phyloP scores from a whole-genome alignment of 2,329 filamentous ascomycete genomes.

The Lachnellula willkommii region DNA sequence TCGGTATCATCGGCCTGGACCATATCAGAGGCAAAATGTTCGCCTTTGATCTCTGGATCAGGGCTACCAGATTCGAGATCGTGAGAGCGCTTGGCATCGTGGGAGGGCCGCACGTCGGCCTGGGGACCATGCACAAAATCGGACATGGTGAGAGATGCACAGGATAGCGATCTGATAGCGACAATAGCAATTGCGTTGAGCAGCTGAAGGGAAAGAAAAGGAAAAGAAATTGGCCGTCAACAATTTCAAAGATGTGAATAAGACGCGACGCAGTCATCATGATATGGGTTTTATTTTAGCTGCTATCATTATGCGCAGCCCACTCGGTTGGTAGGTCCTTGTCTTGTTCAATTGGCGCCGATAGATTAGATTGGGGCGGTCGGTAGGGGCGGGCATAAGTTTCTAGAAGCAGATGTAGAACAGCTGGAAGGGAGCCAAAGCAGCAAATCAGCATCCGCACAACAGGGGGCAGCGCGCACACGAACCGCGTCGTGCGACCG shows the following conservation, averaged over 20 bases:
- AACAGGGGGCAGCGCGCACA: not conserved
- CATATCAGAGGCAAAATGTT: not conserved
- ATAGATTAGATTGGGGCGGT: not conserved
- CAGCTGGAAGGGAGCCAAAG: not conserved
- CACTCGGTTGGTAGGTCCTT: too few relatives aligned
- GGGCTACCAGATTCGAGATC: conserved; percentile 22
- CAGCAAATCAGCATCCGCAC: not conserved
- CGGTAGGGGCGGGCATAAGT: not conserved
- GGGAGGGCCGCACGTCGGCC: conserved; percentile 19
- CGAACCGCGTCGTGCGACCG: too few relatives aligned
- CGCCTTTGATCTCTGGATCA: conserved; percentile 7
- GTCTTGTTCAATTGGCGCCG: too few relatives aligned
- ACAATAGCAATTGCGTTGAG: too few relatives aligned
- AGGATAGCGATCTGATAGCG: too few relatives aligned
- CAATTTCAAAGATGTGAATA: too few relatives aligned
- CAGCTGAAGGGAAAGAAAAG: too few relatives aligned
- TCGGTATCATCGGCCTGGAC: conserved; percentile 2
- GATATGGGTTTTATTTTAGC: too few relatives aligned
- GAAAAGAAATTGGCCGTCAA: too few relatives aligned
- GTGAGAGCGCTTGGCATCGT: conserved; percentile 15
- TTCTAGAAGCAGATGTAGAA: not conserved
- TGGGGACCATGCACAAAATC: conserved; percentile 28
- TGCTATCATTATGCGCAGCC: too few relatives aligned
- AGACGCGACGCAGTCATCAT: too few relatives aligned
- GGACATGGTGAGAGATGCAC: conserved; percentile 4